Evolutionary conservation across 352 stramenopile species (phyloP).

Genomic region (Pythium brassicae): DNA sequence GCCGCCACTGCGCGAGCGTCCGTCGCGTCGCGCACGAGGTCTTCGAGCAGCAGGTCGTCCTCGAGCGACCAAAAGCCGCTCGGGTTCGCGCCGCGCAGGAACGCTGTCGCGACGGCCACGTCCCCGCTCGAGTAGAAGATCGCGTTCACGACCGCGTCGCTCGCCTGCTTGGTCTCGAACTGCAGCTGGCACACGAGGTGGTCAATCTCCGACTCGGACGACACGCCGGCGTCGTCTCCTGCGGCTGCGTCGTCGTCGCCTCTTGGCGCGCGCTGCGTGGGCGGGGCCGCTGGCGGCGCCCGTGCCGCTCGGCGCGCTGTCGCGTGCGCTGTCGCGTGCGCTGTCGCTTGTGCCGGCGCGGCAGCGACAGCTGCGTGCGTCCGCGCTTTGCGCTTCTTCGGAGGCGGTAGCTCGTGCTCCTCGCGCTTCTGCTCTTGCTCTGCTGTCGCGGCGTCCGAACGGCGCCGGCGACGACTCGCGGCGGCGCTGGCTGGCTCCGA

Average conservation of each 20-base stretch:
- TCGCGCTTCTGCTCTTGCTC: constrained; percentile 2
- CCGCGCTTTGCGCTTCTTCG: constrained; percentile 10
- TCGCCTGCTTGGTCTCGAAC: constrained; percentile 25
- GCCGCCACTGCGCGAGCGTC: constrained; percentile 14
- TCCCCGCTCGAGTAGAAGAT: constrained; percentile 40
- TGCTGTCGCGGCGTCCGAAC: not conserved
- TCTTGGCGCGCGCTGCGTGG: not conserved
- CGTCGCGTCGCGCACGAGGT: constrained; percentile 10
- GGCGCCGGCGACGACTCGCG: constrained; percentile 3
- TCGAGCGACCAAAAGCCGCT: constrained; percentile 37
- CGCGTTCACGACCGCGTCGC: constrained; percentile 26
- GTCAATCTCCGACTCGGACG: constrained; percentile 25
- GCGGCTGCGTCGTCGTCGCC: not conserved
- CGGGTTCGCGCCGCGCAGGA: constrained; percentile 28
- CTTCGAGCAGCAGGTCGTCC: constrained; percentile 47
- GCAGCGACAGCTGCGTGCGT: not conserved
- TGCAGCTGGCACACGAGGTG: constrained; percentile 26
- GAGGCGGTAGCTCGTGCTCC: not conserved
- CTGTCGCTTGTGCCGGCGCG: too few species aligned
- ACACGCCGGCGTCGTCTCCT: constrained; percentile 9
- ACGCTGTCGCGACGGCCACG: constrained; percentile 21
- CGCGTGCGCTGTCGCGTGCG: too few species aligned
- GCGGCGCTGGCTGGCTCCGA: not conserved
- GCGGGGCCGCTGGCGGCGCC: not conserved
- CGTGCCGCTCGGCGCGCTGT: too few species aligned